phyloP scores from a whole-genome alignment of 1,139 yeast species.

The Nakaseomyces nivariensis region DNA sequence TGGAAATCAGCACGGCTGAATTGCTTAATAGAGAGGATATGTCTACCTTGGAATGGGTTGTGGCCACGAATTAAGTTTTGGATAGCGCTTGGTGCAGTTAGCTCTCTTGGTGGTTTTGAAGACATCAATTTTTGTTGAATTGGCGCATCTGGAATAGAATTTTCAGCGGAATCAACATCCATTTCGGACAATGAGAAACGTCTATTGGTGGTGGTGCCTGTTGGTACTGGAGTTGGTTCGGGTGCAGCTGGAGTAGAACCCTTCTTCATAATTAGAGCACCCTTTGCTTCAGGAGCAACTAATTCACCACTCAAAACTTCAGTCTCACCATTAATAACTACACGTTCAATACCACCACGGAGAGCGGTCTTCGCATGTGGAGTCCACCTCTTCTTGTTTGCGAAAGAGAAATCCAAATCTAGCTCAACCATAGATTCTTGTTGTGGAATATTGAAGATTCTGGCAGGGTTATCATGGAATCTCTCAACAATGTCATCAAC shows the following conservation, averaged over 20 bases:
- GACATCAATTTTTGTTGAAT: constrained; percentile 46
- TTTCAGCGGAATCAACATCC: constrained; percentile 37
- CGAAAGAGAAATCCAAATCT: constrained; percentile 57
- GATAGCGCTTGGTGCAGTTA: constrained; percentile 71
- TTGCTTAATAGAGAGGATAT: constrained; percentile 80
- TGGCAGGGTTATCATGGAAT: constrained; percentile 74
- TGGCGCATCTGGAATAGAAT: constrained; percentile 46
- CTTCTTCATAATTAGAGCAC: constrained; percentile 34
- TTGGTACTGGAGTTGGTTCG: constrained; percentile 21
- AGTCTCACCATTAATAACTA: constrained; percentile 65
- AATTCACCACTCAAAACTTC: constrained; percentile 77
- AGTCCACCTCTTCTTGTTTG: constrained; percentile 40
- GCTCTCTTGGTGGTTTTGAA: constrained; percentile 57
- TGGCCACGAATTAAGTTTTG: constrained; percentile 64
- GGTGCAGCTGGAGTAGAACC: constrained; percentile 22
- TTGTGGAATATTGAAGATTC: constrained; percentile 74
- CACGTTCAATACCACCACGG: constrained; percentile 82
- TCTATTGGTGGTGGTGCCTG: constrained; percentile 23
- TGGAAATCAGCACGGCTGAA: constrained; percentile 83
- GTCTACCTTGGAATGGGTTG: constrained; percentile 83
- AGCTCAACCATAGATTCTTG: constrained; percentile 71
- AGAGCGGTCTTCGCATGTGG: constrained; percentile 44
- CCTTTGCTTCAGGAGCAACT: constrained; percentile 47
- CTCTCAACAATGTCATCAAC: constrained; percentile 61
- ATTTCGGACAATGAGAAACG: constrained; percentile 37